Evolutionary conservation across 164 flowering plant genomes (phyloP), one percentile per base, ranked within the genome.

Genomic region (Tinospora cordifolia): DNA sequence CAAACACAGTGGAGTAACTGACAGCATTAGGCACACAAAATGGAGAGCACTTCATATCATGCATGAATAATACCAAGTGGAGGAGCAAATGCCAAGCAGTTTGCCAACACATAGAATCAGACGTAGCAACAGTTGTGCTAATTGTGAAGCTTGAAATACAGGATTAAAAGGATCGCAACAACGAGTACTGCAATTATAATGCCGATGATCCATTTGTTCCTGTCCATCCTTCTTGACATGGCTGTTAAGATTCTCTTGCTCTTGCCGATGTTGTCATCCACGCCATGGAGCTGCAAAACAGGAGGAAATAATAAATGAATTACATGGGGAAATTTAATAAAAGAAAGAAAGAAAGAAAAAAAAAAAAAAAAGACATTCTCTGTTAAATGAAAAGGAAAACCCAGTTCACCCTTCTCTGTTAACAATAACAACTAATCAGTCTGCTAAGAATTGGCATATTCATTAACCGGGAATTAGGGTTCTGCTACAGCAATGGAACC

Each of bases 211-310:
- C 78, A 76, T 69, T 77, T 79, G 72, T 79, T 74, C 78, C 64
- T 63, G 76, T 68, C 72, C 79, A 76, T 79, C 76, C 76, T 76
- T 69, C 79, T 74, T 62, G 80, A 34, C 79, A 79, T 76, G 62
- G 75, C 73, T 41, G 81, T 79, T 46, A 79, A 58, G 47, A 79
- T 71, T 74, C 68, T 79, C 71, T 67, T 74, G 62, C 82, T 79
- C 75, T 77, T 77, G 62, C 79, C 78, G 14, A 75, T 58, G 71
- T 73, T 73, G 69, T 79, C 76, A 38, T 78, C 76, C 70, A 74
- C 79, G 47, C 78, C 82, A 73, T 77, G 81, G 74, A 81, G 79
- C 81, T 79, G 81, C 65, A 71, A 54, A 63, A 4, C 36, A 63
- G 17, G 10, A 22, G 54, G 58, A 21, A 36, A 57, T 4, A 72